These are phyloP conservation scores for Neurospora sp. DNA, from an alignment of 2,329 filamentous ascomycete genomes.

Conservation along the genomic window DNA sequence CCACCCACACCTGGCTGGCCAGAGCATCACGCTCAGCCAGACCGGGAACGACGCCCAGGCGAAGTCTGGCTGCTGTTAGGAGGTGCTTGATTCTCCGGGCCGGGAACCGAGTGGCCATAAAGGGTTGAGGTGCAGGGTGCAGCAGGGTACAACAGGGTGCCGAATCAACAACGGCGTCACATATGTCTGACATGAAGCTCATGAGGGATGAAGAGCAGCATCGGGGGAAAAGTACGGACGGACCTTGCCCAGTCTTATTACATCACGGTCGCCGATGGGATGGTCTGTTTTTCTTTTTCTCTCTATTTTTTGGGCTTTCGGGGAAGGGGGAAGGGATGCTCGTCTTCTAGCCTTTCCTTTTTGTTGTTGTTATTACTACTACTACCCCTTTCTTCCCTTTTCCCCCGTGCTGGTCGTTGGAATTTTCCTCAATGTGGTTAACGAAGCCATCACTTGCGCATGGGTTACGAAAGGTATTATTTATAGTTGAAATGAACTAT, in stretches of 20 bases:
- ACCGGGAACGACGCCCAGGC: conserved; percentile 63
- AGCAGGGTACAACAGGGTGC: conserved; percentile 11
- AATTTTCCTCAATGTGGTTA: conserved; percentile 10
- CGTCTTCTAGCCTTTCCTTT: background rate
- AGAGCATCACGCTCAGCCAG: conserved; percentile 80
- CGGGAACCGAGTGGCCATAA: conserved; percentile 12
- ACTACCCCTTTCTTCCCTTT: conserved; percentile 9
- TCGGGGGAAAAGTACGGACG: conserved; percentile 12
- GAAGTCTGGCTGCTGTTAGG: conserved; percentile 78
- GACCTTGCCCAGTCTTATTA: conserved; percentile 16
- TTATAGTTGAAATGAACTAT: conserved; percentile 16
- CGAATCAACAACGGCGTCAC: conserved; percentile 22
- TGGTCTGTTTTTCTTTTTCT: conserved; percentile 13
- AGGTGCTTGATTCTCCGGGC: conserved; percentile 5
- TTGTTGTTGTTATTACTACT: conserved; percentile 3
- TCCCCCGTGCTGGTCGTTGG: conserved; percentile 13
- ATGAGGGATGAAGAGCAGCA: conserved; percentile 11
- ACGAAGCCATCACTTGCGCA: conserved; percentile 10
- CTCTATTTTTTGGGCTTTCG: background rate
- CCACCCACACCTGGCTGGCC: conserved; percentile 49
- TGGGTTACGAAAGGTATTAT: conserved; percentile 14
- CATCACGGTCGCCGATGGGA: conserved; percentile 14
- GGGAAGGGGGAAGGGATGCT: background rate
- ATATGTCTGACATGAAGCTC: conserved; percentile 22
- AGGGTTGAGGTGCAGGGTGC: conserved; percentile 16